Conservation (phyloP, 1,284 basidiomycete genomes). For the Trametes hirsuta region DNA sequence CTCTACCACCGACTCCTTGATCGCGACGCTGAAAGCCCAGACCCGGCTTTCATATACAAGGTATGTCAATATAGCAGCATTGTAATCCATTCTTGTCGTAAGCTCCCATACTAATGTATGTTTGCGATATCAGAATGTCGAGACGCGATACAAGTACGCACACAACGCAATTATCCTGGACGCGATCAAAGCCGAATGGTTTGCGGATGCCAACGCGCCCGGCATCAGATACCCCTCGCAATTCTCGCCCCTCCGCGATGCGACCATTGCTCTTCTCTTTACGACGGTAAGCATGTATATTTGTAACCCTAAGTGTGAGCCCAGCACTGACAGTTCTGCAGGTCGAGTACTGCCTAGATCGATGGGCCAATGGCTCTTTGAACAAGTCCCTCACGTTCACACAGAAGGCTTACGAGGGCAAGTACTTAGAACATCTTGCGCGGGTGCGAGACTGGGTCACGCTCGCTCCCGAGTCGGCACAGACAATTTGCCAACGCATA, state of each 20-base stretch:
- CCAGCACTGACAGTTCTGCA: neutral
- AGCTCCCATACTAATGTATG: too few species aligned
- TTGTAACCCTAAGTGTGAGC: neutral
- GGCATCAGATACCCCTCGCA: neutral
- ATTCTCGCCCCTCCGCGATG: conserved; percentile 2
- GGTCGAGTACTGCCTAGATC: neutral
- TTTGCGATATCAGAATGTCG: neutral
- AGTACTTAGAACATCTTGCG: neutral
- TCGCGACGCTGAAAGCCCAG: neutral
- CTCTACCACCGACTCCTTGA: neutral
- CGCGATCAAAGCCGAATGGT: neutral
- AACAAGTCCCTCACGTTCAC: neutral
- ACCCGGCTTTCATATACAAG: conserved; percentile 5
- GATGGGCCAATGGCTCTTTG: neutral
- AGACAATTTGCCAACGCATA: neutral
- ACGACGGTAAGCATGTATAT: neutral
- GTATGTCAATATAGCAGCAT: neutral
- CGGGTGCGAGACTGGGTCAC: neutral
- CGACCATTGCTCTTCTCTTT: neutral
- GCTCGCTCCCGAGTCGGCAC: neutral
- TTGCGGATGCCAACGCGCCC: neutral
- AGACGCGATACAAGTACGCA: neutral
- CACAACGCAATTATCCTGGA: neutral
- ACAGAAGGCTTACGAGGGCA: neutral
- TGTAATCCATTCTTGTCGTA: too few species aligned